A percentile compares a stretch with the other conserved stretches of the same genome.
These are phyloP conservation scores for Pichia ethanolica DNA, from an alignment of 805 yeast species.

Conservation along the genomic window DNA sequence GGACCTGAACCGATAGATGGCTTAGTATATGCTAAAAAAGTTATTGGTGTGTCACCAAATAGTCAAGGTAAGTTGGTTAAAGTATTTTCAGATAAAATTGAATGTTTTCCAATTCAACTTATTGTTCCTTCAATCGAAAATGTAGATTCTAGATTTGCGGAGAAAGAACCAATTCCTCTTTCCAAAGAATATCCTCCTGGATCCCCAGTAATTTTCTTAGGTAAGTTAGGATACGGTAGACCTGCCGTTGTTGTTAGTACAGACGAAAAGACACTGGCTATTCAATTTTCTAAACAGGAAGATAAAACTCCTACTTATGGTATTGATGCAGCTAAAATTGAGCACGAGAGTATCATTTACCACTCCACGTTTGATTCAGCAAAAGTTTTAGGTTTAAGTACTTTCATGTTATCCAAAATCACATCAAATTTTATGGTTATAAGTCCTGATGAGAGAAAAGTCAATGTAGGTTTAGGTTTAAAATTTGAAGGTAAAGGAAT, in stretches of 20 bases:
- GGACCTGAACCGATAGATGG: conserved; percentile 35
- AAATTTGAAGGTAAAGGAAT: conserved; percentile 72
- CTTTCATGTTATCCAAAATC: conserved; percentile 65
- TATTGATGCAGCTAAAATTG: conserved; percentile 47
- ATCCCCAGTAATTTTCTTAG: conserved; percentile 68
- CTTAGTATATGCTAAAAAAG: conserved; percentile 62
- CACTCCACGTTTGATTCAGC: conserved; percentile 61
- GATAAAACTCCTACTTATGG: conserved; percentile 64
- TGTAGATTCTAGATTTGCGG: conserved; percentile 65
- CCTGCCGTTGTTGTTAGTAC: conserved; percentile 63
- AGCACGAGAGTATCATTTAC: conserved; percentile 48
- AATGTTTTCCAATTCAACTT: conserved; percentile 67
- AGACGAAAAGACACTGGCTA: conserved; percentile 32
- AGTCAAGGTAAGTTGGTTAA: conserved; percentile 71
- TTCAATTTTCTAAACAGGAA: conserved; percentile 46
- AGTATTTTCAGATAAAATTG: conserved; percentile 48
- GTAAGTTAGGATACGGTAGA: conserved; percentile 83
- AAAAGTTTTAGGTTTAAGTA: conserved; percentile 46
- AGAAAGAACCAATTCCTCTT: conserved; percentile 68
- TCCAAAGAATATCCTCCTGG: conserved; percentile 75
- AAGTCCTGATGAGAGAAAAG: conserved; percentile 41
- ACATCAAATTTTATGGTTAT: conserved; percentile 66
- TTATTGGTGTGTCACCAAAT: conserved; percentile 69
- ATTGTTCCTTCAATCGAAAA: conserved; percentile 68
- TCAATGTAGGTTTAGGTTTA: conserved; percentile 75